phyloP scores from a whole-genome alignment of 441 rosid genomes.

The Theobroma grandiflorum region DNA sequence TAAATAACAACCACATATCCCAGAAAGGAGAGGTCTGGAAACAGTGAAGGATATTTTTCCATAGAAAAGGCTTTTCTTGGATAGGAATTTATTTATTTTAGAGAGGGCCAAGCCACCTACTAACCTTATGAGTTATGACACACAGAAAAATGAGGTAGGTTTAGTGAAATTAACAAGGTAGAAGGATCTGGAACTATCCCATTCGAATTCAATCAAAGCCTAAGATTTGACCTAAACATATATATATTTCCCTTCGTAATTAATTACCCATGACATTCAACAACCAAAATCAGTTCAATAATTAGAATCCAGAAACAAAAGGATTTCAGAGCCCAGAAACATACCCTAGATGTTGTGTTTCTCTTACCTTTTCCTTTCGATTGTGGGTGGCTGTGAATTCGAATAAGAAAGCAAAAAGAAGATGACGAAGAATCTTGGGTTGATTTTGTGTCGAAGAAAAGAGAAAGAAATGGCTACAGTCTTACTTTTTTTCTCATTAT shows the following conservation, averaged over 20 bases:
- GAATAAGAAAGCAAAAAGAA: slow-evolving; percentile 12
- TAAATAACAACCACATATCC: neutral
- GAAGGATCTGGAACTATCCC: slow-evolving; percentile 34
- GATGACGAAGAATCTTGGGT: neutral
- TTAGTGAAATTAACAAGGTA: neutral
- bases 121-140: neutral
- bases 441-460: neutral
- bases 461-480: neutral
- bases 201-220: neutral
- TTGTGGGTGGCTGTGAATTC: neutral
- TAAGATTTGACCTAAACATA: neutral
- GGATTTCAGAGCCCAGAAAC: neutral
- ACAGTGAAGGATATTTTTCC: no score
- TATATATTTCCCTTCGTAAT: neutral
- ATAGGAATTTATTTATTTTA: neutral
- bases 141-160: neutral
- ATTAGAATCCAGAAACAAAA: neutral
- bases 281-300: neutral
- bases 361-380: neutral
- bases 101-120: neutral
- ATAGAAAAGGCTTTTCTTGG: neutral
- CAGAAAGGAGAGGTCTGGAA: neutral
- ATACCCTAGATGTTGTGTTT: neutral
- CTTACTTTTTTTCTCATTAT: neutral
- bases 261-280: neutral